Evolutionary conservation across 768 basidiomycete species (phyloP).

Genomic region (Calocybe gangraenosa): DNA sequence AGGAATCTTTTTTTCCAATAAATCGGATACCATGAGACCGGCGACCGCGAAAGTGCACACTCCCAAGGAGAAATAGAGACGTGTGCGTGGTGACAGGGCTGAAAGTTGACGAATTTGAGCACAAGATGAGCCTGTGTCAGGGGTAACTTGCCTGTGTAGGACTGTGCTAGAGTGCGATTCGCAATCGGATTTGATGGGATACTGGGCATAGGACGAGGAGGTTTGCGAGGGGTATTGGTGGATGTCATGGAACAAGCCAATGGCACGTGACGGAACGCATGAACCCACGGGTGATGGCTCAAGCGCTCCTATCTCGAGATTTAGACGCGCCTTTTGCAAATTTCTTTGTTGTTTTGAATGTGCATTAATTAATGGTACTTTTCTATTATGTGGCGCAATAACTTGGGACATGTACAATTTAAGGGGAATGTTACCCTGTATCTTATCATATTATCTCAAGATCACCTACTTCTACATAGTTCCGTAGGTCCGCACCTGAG

Average conservation of each 20-base stretch:
- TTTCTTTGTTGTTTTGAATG: too few species aligned
- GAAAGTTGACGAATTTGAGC: conserved; percentile 9
- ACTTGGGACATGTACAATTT: too few species aligned
- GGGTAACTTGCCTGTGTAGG: conserved; percentile 29
- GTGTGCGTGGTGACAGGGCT: conserved; percentile 54
- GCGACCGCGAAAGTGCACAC: conserved; percentile 41
- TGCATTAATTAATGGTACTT: neutral
- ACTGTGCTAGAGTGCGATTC: conserved; percentile 32
- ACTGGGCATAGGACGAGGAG: conserved; percentile 12
- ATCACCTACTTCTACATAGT: too few species aligned
- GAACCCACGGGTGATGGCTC: too few species aligned
- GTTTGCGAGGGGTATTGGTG: conserved; percentile 6
- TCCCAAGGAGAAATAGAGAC: conserved; percentile 46
- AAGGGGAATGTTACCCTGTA: too few species aligned
- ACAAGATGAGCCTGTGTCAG: neutral
- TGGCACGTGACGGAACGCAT: too few species aligned
- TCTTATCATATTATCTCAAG: too few species aligned
- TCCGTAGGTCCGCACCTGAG: too few species aligned
- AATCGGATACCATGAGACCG: conserved; percentile 48
- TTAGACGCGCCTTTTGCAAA: too few species aligned
- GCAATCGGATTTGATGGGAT: conserved; percentile 13
- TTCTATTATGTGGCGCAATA: neutral
- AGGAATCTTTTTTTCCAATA: conserved; percentile 41
- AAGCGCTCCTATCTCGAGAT: too few species aligned
- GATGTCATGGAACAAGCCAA: neutral